Base-by-base conservation (phyloP, 805 yeast species). In the Candida arabinofermentans region DNA sequence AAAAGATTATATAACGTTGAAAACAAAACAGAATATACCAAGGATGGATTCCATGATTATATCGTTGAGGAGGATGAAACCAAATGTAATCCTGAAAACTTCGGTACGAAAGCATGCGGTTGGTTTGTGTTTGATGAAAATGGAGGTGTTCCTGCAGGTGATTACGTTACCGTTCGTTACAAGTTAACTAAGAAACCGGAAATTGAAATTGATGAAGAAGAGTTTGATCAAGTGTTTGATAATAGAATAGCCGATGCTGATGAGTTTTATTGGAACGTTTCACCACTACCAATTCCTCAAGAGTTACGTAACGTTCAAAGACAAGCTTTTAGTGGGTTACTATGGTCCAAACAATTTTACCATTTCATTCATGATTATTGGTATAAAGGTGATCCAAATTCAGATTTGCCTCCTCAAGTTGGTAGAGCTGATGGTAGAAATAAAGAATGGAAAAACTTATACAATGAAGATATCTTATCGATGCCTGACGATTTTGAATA, bases 401-500 rank as follows among this genome's bases (percentile, higher is more conserved):
- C 83, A 8, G 80, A 79, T 7, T 75, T 85, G 32, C 78, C 81
- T n/a, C 95, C 96, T 0, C 83, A 90, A 2, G 74, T 75, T 9
- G 80, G 89, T 54, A 70, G 97, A 50, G 91, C 90, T 23, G 79
- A 83, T 57, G 86, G 91, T n/a, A 74, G 97, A 62, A 89, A 89
- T 65, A 74, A 77, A 55, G 89, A 86, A 42, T 89, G 97, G 97
- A 78, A 77, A 54, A 95, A 89, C 62, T 69, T 89, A 61, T 87
- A 87, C 65, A 83, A 86, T 55, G 91, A 87, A 58, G 96, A 89
- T 62, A 75, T 89, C 36, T 70, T 89, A 53, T 86, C 95, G 1
- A 74, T 89, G 71, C 96, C 96, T 2, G 97, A 89, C 60, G 90
- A 88, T 61, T 89, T 96, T 87, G 97, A 89, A 64, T 89, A 89